phyloP scores from a whole-genome alignment of 1,284 basidiomycete genomes.

The Xerocomus alliaceus region DNA sequence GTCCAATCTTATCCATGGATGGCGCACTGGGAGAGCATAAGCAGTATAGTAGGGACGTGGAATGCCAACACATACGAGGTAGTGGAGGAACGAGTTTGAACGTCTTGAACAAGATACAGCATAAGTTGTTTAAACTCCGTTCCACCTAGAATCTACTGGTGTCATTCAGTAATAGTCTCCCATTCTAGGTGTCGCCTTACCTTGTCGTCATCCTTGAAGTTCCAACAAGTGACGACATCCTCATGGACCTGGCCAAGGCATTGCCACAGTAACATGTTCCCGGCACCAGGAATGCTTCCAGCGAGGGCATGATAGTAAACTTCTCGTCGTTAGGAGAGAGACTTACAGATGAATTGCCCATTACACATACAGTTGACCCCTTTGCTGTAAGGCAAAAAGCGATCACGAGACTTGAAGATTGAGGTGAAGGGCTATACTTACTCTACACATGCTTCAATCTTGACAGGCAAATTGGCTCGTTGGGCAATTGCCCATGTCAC shows the following conservation, averaged over 20 bases:
- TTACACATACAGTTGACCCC: constrained; percentile 14
- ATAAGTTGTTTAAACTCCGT: constrained; percentile 14
- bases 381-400: constrained; percentile 1
- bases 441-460: constrained; percentile 16
- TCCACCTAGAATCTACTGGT: constrained; percentile 9
- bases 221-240: constrained; percentile 17
- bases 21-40: neutral
- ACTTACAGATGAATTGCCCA: neutral
- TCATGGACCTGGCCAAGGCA: constrained; percentile 13
- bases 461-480: constrained; percentile 7
- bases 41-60: neutral
- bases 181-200: neutral
- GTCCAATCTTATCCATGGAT: constrained; percentile 2
- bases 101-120: constrained; percentile 13
- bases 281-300: constrained; percentile 3
- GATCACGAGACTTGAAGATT: neutral
- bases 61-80: neutral
- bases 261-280: constrained; percentile 3
- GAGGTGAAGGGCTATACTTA: neutral
- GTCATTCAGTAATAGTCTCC: neutral
- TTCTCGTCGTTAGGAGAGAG: neutral
- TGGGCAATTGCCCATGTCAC: constrained; percentile 15
- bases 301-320: constrained; percentile 10
- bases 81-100: neutral
- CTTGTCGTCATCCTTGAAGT: constrained; percentile 7